These are phyloP conservation scores for Pseudocercospora pini-densiflorae DNA, from an alignment of 2,329 filamentous ascomycete species.

Conservation along the genomic window DNA sequence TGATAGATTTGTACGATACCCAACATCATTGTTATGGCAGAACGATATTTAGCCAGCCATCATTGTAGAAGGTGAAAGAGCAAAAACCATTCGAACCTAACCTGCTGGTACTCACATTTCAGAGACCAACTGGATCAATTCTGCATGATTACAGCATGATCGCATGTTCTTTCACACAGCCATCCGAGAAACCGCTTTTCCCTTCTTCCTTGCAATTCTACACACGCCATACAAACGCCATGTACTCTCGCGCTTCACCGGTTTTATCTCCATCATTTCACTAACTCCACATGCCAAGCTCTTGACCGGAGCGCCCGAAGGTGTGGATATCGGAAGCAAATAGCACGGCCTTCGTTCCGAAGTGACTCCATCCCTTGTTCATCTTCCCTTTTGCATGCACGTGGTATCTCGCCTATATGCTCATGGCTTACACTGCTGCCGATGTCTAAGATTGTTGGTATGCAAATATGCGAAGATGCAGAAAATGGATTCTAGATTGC, in stretches of 20 bases:
- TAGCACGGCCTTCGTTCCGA: neutral
- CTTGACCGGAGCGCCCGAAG: conserved; percentile 3
- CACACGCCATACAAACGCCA: neutral
- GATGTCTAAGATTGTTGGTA: neutral
- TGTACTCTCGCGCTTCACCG: neutral
- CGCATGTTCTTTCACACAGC: no score
- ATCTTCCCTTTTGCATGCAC: neutral
- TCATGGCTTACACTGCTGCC: neutral
- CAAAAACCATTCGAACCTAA: neutral
- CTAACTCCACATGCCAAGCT: neutral
- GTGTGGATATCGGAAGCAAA: neutral
- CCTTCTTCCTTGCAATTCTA: neutral
- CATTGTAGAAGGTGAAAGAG: neutral
- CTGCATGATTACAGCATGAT: no score
- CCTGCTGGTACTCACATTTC: neutral
- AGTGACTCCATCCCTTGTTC: neutral
- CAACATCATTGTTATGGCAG: neutral
- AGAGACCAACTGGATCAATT: neutral
- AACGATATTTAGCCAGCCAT: neutral
- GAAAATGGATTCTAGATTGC: no score
- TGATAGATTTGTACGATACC: neutral
- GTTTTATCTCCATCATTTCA: neutral
- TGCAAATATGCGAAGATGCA: neutral
- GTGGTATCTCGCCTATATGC: neutral
- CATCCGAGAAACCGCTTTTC: neutral